phyloP scores from a whole-genome alignment of 2,329 filamentous ascomycete genomes.

The Fusarium sp. region DNA sequence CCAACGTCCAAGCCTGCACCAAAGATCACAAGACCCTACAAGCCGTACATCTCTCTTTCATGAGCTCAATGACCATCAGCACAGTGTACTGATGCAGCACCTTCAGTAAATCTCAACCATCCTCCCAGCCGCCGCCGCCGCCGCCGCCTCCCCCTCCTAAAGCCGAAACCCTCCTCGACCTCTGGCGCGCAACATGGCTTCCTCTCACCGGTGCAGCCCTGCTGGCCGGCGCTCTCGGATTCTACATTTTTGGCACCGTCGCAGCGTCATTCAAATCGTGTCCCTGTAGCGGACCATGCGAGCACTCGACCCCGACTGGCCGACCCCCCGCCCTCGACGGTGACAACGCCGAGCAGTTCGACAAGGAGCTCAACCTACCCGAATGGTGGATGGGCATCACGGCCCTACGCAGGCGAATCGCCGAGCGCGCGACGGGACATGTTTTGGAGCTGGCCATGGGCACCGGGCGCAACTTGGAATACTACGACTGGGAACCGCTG shows the following conservation, averaged over 20 bases:
- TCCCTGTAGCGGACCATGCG: constrained; percentile 47
- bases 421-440: constrained; percentile 65
- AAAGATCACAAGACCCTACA: constrained; percentile 49
- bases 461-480: constrained; percentile 73
- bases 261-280: constrained; percentile 54
- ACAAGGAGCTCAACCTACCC: constrained; percentile 70
- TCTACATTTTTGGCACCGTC: constrained; percentile 62
- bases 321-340: constrained; percentile 63
- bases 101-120: constrained; percentile 34
- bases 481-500: constrained; percentile 70
- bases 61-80: neutral
- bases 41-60: constrained; percentile 47
- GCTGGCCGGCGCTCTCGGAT: constrained; percentile 62
- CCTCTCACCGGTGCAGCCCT: constrained; percentile 64
- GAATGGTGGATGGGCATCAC: constrained; percentile 72
- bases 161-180: constrained; percentile 54
- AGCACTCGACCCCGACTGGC: constrained; percentile 62
- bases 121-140: constrained; percentile 18
- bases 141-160: constrained; percentile 43
- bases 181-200: constrained; percentile 59
- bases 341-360: constrained; percentile 69
- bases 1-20: constrained; percentile 38
- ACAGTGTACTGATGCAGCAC: constrained; percentile 21
- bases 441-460: constrained; percentile 76
- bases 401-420: constrained; percentile 65